These are phyloP conservation scores for Gonium pectorale DNA, from an alignment of 139 green algal genomes.

Conservation along the genomic window DNA sequence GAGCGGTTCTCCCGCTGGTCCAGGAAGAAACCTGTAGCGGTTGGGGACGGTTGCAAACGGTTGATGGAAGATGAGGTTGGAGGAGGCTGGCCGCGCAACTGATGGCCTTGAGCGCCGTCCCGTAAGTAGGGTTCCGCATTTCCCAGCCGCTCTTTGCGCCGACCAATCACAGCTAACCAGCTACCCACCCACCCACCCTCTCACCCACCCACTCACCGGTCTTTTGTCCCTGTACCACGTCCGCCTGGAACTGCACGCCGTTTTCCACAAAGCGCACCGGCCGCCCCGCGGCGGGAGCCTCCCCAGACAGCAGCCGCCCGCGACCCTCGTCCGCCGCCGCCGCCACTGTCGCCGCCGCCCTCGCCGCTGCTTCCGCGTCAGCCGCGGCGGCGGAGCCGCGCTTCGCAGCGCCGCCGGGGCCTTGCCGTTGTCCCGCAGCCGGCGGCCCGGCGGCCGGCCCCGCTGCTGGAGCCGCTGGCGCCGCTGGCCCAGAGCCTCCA, in stretches of 20 bases:
- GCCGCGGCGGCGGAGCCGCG: too few relatives aligned
- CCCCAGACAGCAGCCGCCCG: conserved; percentile 32
- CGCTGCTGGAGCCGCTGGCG: not conserved
- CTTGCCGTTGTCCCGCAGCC: too few relatives aligned
- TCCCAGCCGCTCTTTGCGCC: too few relatives aligned
- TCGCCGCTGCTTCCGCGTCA: too few relatives aligned
- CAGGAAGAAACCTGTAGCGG: conserved; percentile 64
- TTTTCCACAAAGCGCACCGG: conserved; percentile 61
- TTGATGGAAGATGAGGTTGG: too few relatives aligned
- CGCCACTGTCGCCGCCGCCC: not conserved
- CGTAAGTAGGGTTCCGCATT: too few relatives aligned
- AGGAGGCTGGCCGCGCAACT: too few relatives aligned
- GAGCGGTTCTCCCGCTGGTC: conserved; percentile 60
- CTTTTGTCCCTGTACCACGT: conserved; percentile 62
- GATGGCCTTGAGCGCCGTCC: too few relatives aligned
- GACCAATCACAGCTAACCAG: too few relatives aligned
- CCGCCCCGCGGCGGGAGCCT: not conserved
- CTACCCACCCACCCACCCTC: too few relatives aligned
- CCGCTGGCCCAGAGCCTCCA: not conserved
- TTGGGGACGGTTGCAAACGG: not conserved
- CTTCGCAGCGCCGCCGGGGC: too few relatives aligned
- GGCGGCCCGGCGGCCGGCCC: too few relatives aligned
- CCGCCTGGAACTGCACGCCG: conserved; percentile 45
- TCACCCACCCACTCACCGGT: conserved; percentile 40
- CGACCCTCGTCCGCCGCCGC: conserved; percentile 21